Base-by-base conservation (phyloP, 257 asterid species). In the Orobanche coerulescens region DNA sequence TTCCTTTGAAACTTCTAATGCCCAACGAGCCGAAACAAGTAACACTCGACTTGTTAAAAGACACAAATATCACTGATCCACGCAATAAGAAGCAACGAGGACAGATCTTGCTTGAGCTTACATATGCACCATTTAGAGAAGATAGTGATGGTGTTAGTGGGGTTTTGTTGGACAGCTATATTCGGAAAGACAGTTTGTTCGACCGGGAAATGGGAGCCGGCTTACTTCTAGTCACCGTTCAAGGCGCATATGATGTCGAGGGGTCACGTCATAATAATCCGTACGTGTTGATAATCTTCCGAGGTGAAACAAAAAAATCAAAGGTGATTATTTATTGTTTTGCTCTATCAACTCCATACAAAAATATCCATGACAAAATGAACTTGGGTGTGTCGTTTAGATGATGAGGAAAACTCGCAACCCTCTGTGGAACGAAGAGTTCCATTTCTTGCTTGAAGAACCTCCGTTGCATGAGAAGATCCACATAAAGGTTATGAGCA, bases 351-450 rank as follows among this genome's bases (percentile, higher is more conserved):
- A n/a, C 39, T 12, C 16, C 43, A 28, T 26, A 16, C 19, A 30
- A 14, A 53, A 15, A 20, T 19, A 24, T 12, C 16, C 43, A 28
- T 26, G 36, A 16, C 19, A 30, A 14, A 53, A 15, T 14, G 31
- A 19, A 7, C 47, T 2, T 46, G 6, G 52, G 22, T 34, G 30
- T 62, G 23, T 28, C 16, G 16, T 54, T 47, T 68, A 89, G 96
- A 75, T 78, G 79, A 71, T 86, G 24, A 76, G 75, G 33, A 82
- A 70, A 79, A 82, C 83, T 25, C 90, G 95, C 0, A 75, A 90
- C 66, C 97, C 97, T 10, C 40, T 49, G 10, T 90, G 97, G 97
- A 76, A 86, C 25, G 97, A 90, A 69, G 97, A 86, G 81, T 86
- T 90, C 64, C 94, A 90, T 23, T 90, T 84, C 77, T 66, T 84